Evolutionary conservation across 228 moss, liverwort and hornwort genomes (phyloP).

Genomic region (Sphagnum magellanicum): DNA sequence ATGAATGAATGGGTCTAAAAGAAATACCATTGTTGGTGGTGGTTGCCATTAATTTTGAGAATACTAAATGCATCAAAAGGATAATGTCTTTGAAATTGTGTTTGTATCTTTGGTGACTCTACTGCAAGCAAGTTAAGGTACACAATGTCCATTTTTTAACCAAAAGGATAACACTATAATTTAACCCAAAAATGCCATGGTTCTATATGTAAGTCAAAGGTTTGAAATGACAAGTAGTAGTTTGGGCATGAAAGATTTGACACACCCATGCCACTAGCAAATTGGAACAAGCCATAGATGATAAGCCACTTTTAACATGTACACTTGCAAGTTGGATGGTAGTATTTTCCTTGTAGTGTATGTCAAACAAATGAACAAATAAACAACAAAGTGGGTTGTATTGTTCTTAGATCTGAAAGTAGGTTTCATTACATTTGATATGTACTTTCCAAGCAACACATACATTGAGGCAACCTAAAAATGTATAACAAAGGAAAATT

Average conservation of each 20-base stretch:
- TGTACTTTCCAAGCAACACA: too few relatives aligned
- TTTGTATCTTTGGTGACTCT: conserved; percentile 73
- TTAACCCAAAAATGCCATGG: too few relatives aligned
- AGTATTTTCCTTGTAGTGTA: conserved; percentile 79
- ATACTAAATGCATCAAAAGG: conserved; percentile 73
- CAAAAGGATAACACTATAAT: too few relatives aligned
- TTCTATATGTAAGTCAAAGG: too few relatives aligned
- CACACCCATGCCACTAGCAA: conserved; percentile 68
- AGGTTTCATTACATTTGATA: too few relatives aligned
- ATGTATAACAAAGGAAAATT: not conserved
- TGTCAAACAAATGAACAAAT: too few relatives aligned
- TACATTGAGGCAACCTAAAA: not conserved
- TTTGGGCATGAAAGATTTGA: conserved; percentile 48
- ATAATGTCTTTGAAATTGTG: conserved; percentile 81
- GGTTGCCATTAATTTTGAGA: conserved; percentile 88
- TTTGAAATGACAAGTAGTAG: not conserved
- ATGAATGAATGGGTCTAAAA: conserved; percentile 31
- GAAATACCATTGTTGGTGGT: conserved; percentile 74
- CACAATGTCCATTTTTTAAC: not conserved
- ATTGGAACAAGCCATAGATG: conserved; percentile 91
- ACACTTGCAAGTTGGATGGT: conserved; percentile 68
- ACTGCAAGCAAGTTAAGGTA: conserved; percentile 82
- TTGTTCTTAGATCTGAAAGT: too few relatives aligned
- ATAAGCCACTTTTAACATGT: conserved; percentile 88
- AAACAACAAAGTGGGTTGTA: too few relatives aligned